phyloP scores from a whole-genome alignment of 169 alveolate genomes.

The Theileria parva region DNA sequence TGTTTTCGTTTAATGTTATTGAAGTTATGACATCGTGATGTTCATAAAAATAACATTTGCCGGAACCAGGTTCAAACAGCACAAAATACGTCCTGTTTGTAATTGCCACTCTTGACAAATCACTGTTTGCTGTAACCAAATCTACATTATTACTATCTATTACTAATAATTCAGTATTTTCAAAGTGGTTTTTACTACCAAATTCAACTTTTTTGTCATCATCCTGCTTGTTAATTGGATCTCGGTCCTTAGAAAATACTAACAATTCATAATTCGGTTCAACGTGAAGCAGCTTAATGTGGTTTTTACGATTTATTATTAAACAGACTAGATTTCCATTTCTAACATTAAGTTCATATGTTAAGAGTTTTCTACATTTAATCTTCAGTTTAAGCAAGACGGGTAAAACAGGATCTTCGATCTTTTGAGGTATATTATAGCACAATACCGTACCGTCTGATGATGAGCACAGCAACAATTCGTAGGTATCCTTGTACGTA shows the following conservation, averaged over 20 bases:
- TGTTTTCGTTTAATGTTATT: slow-evolving; percentile 15
- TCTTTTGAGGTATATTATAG: slow-evolving; percentile 5
- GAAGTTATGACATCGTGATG: slow-evolving; percentile 28
- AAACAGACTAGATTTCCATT: not conserved
- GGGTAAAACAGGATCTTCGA: not conserved
- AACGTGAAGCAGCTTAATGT: not conserved
- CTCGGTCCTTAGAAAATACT: not conserved
- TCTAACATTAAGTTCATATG: not conserved
- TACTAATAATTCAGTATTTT: not conserved
- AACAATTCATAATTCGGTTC: not conserved
- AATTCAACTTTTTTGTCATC: not conserved
- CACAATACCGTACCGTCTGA: slow-evolving; percentile 37
- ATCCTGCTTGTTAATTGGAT: not conserved
- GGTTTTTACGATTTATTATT: not conserved
- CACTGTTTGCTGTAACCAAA: slow-evolving; percentile 33
- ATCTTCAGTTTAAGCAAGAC: not conserved
- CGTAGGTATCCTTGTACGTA: slow-evolving; percentile 1
- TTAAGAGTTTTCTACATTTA: not conserved
- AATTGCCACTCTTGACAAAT: slow-evolving; percentile 25
- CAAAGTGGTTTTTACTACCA: not conserved
- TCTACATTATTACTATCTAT: not conserved
- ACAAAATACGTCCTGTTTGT: slow-evolving; percentile 34
- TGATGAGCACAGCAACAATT: slow-evolving; percentile 42
- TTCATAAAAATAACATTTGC: slow-evolving; percentile 26
- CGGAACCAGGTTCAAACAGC: not conserved